Percentiles rank a stretch among this genome's conserved stretches.
These are phyloP conservation scores for Coemansia sp. DNA, from an alignment of 192 early-diverging fungal genomes.

Conservation along the genomic window DNA sequence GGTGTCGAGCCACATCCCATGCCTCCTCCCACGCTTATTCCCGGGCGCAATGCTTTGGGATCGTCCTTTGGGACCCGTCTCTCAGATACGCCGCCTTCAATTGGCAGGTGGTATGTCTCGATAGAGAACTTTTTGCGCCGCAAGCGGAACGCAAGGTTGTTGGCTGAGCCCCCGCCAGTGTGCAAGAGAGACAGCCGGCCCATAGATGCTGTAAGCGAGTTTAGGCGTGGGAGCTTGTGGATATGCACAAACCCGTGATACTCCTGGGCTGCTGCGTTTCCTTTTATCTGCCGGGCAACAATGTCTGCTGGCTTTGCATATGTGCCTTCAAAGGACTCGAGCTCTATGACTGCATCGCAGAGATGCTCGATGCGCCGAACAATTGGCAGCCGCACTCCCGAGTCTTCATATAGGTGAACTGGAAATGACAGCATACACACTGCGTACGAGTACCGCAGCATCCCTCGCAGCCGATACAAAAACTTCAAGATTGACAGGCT, in stretches of 20 bases:
- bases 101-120: constrained; percentile 92
- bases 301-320: constrained; percentile 26
- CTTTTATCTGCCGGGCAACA: constrained; percentile 56
- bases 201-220: constrained; percentile 69
- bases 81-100: constrained; percentile 80
- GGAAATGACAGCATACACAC: constrained; percentile 80
- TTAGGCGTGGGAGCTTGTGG: constrained; percentile 73
- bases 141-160: constrained; percentile 84
- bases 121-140: constrained; percentile 88
- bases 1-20: constrained; percentile 52
- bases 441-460: constrained; percentile 76
- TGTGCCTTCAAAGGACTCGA: constrained; percentile 91
- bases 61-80: constrained; percentile 52
- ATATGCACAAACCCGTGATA: constrained; percentile 91
- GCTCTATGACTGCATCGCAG: constrained; percentile 81
- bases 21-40: constrained; percentile 7
- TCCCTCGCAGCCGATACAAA: constrained; percentile 67
- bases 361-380: constrained; percentile 74
- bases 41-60: constrained; percentile 5
- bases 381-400: constrained; percentile 39
- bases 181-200: constrained; percentile 66
- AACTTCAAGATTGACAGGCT: constrained; percentile 61
- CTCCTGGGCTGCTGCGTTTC: constrained; percentile 59
- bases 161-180: constrained; percentile 54
- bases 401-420: constrained; percentile 66